A percentile compares a stretch with the other conserved stretches of the same genome.
Evolutionary conservation across 805 yeast species (phyloP).

Genomic region (Brettanomyces sp.): DNA sequence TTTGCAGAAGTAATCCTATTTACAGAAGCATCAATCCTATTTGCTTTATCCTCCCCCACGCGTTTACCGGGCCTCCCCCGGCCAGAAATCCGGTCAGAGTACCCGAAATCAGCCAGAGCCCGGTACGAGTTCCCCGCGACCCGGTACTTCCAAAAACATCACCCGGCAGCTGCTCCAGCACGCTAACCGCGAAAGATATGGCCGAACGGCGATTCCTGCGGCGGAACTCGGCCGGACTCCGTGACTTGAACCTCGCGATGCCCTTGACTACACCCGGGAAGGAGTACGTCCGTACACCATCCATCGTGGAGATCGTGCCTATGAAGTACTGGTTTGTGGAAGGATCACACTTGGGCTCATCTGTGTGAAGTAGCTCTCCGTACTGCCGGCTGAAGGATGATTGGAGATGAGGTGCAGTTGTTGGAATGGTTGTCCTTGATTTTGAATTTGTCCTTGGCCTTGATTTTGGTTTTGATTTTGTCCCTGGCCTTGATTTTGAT

Average conservation of each 20-base stretch:
- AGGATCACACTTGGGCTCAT: constrained; percentile 41
- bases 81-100: not conserved
- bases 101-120: not conserved
- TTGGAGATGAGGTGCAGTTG: not conserved
- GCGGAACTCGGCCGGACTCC: constrained; percentile 32
- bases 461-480: not conserved
- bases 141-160: not conserved
- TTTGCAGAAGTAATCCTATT: too few relatives aligned
- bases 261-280: constrained; percentile 54
- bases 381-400: not conserved
- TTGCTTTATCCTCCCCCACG: not conserved
- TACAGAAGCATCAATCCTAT: not conserved
- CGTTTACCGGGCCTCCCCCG: not conserved
- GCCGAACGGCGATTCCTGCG: constrained; percentile 26
- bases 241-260: constrained; percentile 28
- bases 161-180: constrained; percentile 23
- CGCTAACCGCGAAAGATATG: constrained; percentile 40
- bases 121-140: not conserved
- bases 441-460: not conserved
- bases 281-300: constrained; percentile 32
- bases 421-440: not conserved
- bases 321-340: constrained; percentile 60
- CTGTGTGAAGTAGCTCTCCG: constrained; percentile 5
- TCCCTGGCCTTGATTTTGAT: too few relatives aligned
- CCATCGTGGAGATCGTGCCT: constrained; percentile 33